Percentiles rank a stretch among this genome's conserved stretches.
Conservation (phyloP, 2,329 filamentous ascomycete genomes). For the Tolypocladium ophioglossoides region DNA sequence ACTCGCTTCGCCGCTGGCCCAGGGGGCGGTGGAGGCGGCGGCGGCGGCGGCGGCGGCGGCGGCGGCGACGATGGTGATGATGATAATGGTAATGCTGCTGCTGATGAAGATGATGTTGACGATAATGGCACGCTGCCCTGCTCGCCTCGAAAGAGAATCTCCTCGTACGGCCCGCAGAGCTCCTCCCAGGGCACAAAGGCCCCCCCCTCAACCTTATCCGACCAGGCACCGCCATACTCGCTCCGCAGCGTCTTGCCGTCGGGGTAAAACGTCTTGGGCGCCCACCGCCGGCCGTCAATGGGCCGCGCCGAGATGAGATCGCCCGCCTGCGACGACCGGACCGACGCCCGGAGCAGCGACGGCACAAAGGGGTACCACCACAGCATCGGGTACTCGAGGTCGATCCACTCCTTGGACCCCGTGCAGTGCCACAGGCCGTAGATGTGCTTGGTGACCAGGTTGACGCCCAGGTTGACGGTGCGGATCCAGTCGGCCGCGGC, state of each 20-base stretch:
- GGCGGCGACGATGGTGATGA: no score
- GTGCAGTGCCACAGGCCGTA: slow-evolving; percentile 29
- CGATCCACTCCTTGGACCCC: slow-evolving; percentile 21
- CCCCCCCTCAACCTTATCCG: slow-evolving; percentile 8
- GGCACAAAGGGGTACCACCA: slow-evolving; percentile 27
- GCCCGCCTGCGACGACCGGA: slow-evolving; percentile 11
- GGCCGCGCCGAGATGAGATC: slow-evolving; percentile 13
- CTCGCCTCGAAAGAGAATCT: slow-evolving; percentile 12
- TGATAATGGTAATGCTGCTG: no score
- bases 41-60: neutral
- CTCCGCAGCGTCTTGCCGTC: neutral
- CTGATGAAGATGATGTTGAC: neutral
- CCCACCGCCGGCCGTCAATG: slow-evolving; percentile 22
- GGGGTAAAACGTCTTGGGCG: slow-evolving; percentile 9
- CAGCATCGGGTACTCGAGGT: slow-evolving; percentile 20
- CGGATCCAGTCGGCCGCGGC: slow-evolving; percentile 19
- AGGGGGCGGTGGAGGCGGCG: neutral
- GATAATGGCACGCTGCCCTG: neutral
- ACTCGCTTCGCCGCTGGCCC: neutral
- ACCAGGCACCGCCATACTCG: slow-evolving; percentile 14
- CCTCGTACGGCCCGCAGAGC: slow-evolving; percentile 15
- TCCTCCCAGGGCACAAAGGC: slow-evolving; percentile 16
- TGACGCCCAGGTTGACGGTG: slow-evolving; percentile 22
- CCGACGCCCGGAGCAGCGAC: slow-evolving; percentile 17
- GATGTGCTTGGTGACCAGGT: slow-evolving; percentile 24